Evolutionary conservation across 2,329 filamentous ascomycete species (phyloP).

Genomic region (Cercospora zeae-maydis): DNA sequence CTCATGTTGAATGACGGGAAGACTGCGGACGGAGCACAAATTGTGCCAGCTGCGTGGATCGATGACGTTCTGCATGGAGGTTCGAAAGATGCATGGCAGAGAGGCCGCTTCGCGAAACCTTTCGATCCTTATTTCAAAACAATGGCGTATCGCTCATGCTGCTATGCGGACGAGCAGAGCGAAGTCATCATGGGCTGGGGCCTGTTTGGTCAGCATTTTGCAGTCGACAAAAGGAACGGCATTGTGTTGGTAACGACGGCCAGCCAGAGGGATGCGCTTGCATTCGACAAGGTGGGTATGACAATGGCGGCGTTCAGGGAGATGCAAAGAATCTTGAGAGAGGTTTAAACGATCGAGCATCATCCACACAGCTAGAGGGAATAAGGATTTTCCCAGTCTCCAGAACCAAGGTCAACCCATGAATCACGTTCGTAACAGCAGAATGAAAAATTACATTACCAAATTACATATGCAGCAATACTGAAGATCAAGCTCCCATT

Average conservation of each 20-base stretch:
- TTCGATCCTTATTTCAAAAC: slow-evolving; percentile 10
- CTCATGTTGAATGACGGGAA: slow-evolving; percentile 17
- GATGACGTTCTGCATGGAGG: slow-evolving; percentile 21
- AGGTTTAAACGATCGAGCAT: background rate
- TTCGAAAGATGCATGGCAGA: slow-evolving; percentile 7
- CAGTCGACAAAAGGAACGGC: slow-evolving; percentile 24
- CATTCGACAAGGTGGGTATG: slow-evolving; percentile 12
- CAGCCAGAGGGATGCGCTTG: slow-evolving; percentile 14
- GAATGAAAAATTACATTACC: background rate
- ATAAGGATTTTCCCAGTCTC: too few relatives aligned
- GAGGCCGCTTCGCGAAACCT: background rate
- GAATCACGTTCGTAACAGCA: too few relatives aligned
- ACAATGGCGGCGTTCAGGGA: slow-evolving; percentile 17
- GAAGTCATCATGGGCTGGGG: slow-evolving; percentile 21
- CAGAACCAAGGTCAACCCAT: too few relatives aligned
- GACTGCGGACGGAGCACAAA: slow-evolving; percentile 1
- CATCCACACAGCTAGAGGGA: too few relatives aligned
- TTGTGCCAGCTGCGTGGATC: slow-evolving; percentile 25
- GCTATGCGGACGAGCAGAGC: slow-evolving; percentile 11
- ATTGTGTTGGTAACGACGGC: slow-evolving; percentile 28
- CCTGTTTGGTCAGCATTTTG: slow-evolving; percentile 25
- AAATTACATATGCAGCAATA: background rate
- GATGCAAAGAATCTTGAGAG: slow-evolving; percentile 6
- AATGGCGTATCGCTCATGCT: slow-evolving; percentile 23
- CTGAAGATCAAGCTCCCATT: too few relatives aligned